Evolutionary conservation across 257 asterid species (phyloP).

Genomic region (Capsicum pubescens): DNA sequence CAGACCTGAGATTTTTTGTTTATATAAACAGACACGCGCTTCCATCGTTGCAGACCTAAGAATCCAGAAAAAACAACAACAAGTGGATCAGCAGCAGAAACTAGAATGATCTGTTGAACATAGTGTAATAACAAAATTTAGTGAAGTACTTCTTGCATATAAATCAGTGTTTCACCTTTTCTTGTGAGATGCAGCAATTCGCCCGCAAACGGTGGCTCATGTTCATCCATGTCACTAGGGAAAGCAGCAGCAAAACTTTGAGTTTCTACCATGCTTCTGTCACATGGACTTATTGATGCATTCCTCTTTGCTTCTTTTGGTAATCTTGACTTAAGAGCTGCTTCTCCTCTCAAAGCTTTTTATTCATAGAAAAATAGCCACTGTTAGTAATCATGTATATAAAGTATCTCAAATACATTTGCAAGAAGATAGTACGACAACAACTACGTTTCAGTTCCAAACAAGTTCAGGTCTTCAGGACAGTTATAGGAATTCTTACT

Average conservation of each 20-base stretch:
- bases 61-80: slow-evolving; percentile 23
- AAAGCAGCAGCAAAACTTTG: slow-evolving; percentile 46
- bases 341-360: slow-evolving; percentile 88
- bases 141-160: neutral
- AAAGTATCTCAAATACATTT: neutral
- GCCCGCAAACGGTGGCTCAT: slow-evolving; percentile 65
- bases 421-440: neutral
- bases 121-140: neutral
- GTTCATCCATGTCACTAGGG: slow-evolving; percentile 49
- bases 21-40: slow-evolving; percentile 62
- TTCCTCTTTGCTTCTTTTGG: slow-evolving; percentile 78
- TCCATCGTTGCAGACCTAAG: slow-evolving; percentile 75
- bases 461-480: neutral
- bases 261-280: slow-evolving; percentile 55
- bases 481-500: neutral
- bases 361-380: neutral
- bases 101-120: neutral
- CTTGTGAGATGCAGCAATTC: slow-evolving; percentile 72
- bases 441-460: neutral
- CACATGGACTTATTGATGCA: slow-evolving; percentile 82
- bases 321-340: slow-evolving; percentile 71
- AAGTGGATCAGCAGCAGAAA: slow-evolving; percentile 2
- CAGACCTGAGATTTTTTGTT: slow-evolving; percentile 69
- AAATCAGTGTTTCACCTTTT: slow-evolving; percentile 53
- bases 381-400: neutral